These are phyloP conservation scores for Chlorophyllum brunneum DNA, from an alignment of 768 basidiomycete genomes.

Conservation along the genomic window DNA sequence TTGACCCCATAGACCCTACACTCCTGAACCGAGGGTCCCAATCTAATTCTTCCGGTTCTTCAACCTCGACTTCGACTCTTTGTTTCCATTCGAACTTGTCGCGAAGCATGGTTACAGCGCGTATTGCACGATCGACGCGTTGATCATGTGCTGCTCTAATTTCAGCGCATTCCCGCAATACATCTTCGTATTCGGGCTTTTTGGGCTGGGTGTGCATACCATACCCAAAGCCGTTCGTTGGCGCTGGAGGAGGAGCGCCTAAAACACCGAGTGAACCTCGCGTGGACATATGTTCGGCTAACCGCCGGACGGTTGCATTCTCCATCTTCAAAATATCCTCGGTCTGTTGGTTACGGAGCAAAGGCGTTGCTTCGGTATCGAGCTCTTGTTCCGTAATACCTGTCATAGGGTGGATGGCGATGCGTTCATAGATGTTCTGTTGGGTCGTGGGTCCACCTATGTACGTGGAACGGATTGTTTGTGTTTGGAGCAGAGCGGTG, in stretches of 20 bases:
- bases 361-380: conserved; percentile 68
- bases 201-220: conserved; percentile 18
- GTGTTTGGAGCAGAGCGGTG: conserved; percentile 45
- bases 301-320: conserved; percentile 65
- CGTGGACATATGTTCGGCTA: conserved; percentile 64
- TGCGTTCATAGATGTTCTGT: conserved; percentile 54
- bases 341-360: conserved; percentile 78
- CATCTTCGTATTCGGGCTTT: conserved; percentile 57
- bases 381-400: conserved; percentile 61
- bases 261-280: conserved; percentile 52
- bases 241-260: conserved; percentile 28
- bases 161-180: conserved; percentile 60
- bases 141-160: conserved; percentile 70
- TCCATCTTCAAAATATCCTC: conserved; percentile 70
- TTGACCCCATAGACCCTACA: conserved; percentile 16
- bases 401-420: conserved; percentile 62
- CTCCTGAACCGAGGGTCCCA: conserved; percentile 56
- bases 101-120: conserved; percentile 71
- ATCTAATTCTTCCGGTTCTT: conserved; percentile 74
- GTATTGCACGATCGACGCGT: conserved; percentile 72
- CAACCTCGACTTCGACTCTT: conserved; percentile 74
- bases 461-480: conserved; percentile 2
- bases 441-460: conserved; percentile 15
- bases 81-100: conserved; percentile 84
- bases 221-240: conserved; percentile 14